phyloP scores from a whole-genome alignment of 2,329 filamentous ascomycete genomes.

The Dactylonectria estremocensis region DNA sequence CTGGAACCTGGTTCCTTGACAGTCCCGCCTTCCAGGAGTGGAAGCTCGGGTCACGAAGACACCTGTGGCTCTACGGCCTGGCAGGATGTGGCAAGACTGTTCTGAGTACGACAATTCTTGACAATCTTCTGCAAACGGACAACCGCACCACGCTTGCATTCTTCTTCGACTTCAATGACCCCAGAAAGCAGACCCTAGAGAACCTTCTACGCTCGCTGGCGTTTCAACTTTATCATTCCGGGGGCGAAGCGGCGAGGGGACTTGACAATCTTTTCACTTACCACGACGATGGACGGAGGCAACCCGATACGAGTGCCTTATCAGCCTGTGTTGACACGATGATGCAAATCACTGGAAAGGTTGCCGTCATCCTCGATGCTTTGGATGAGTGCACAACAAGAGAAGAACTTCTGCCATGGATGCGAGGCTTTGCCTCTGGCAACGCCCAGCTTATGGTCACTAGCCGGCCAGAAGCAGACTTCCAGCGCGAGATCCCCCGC shows the following conservation, averaged over 20 bases:
- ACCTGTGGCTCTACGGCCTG: conserved; percentile 40
- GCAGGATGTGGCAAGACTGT: conserved; percentile 43
- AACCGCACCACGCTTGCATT: conserved; percentile 21
- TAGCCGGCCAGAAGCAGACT: too few relatives aligned
- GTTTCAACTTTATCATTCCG: conserved; percentile 36
- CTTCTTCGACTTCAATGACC: conserved; percentile 46
- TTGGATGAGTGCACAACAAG: conserved; percentile 43
- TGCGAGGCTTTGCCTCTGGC: too few relatives aligned
- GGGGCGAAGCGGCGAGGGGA: rapidly evolving
- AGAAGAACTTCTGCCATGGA: conserved; percentile 38
- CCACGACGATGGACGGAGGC: neutral
- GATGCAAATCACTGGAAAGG: conserved; percentile 41
- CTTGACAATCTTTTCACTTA: conserved; percentile 7
- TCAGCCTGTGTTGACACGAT: conserved; percentile 18
- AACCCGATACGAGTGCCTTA: conserved; percentile 12
- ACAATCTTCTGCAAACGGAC: conserved; percentile 17
- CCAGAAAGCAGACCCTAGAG: conserved; percentile 34
- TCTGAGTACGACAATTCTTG: conserved; percentile 31
- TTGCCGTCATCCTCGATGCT: conserved; percentile 40
- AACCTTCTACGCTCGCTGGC: conserved; percentile 33
- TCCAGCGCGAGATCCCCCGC: too few relatives aligned
- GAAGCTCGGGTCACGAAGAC: conserved; percentile 30
- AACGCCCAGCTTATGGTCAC: too few relatives aligned
- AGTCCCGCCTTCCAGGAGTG: conserved; percentile 29
- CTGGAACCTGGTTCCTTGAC: conserved; percentile 36